Evolutionary conservation across 1,284 basidiomycete species (phyloP), one percentile per base, ranked within the genome.

Genomic region (Boletus mariae): DNA sequence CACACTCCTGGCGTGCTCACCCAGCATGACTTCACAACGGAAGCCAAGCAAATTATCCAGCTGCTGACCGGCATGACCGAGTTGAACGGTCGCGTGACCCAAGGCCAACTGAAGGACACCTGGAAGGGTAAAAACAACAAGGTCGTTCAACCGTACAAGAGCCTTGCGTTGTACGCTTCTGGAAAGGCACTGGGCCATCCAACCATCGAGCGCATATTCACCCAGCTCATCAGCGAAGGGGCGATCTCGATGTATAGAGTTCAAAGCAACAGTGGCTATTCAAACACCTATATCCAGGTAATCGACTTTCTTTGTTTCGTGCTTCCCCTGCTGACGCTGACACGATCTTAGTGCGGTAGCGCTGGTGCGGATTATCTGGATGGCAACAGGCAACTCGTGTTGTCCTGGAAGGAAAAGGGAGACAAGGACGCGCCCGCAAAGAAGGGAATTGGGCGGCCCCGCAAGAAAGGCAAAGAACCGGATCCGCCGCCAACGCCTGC

Each of bases 141-240:
- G 25, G 66, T 71, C 32, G 76, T 78, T 4, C 71, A 88, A 54
- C 70, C 68, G 25, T 73, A 76, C 40, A 80, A 75, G 46, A 73
- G 77, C 0, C 77, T 80, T 15, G 60, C 74, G 2, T 64, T 74
- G 32, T 83, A 80, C 59, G 90, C 85, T 1, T 73, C 72, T 5
- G 87, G 85, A 17, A 74, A 73, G 38, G 59, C 73, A 20, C 54
- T 87, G 38, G 66, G 73, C 4, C 70, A 73, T 10, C 76, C 80
- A 32, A 73, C 84, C 26, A 58, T 80, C 20, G 86, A 91, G 37
- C 79, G 87, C 13, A 77, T 92, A 59, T 78, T 85, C 57, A 75
- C 74, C 34, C 57, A 56, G 26, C 75, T 92, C 10, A 57, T 77
- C 11, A 66, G 70, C 32, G 63, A 77, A 40, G 73, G 80, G 2